Evolutionary conservation across 2,329 filamentous ascomycete genomes (phyloP).

Genomic region (Macrophomina tecta): DNA sequence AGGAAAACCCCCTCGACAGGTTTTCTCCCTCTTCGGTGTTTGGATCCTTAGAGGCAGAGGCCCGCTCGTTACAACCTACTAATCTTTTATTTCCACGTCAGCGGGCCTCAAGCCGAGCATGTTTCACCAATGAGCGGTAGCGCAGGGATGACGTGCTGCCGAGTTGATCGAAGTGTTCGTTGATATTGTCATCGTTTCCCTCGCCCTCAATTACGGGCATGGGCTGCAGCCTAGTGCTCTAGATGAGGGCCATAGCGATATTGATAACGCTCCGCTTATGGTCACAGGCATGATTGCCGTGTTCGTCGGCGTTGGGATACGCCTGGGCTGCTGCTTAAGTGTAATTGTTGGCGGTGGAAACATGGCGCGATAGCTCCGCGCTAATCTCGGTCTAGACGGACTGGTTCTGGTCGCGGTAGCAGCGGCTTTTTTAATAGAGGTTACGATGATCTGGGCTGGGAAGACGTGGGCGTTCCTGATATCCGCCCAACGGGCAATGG

Average conservation of each 20-base stretch:
- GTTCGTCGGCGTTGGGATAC: conserved; percentile 47
- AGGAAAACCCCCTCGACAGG: no score
- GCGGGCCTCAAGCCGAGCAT: conserved; percentile 79
- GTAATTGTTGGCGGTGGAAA: no score
- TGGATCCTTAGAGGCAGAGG: no score
- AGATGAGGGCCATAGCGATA: conserved; percentile 76
- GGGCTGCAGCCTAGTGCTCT: conserved; percentile 61
- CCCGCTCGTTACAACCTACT: no score
- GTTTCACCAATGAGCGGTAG: conserved; percentile 83
- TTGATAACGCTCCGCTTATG: conserved; percentile 83
- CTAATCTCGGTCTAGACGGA: conserved; percentile 59
- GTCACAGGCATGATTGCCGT: conserved; percentile 49
- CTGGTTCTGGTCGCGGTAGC: conserved; percentile 55
- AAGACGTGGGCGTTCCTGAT: conserved; percentile 61
- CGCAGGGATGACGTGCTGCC: conserved; percentile 68
- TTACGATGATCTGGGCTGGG: conserved; percentile 58
- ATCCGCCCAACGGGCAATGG: conserved; percentile 59
- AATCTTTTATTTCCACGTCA: conserved; percentile 54
- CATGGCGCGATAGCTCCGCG: conserved; percentile 39
- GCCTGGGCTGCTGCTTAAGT: conserved; percentile 44
- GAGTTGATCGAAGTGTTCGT: conserved; percentile 49
- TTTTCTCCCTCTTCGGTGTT: no score
- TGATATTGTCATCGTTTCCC: conserved; percentile 44
- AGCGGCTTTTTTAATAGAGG: conserved; percentile 57
- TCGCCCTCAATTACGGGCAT: conserved; percentile 44